Base-by-base conservation (phyloP, 768 basidiomycete species). In the Termitomyces sp. region DNA sequence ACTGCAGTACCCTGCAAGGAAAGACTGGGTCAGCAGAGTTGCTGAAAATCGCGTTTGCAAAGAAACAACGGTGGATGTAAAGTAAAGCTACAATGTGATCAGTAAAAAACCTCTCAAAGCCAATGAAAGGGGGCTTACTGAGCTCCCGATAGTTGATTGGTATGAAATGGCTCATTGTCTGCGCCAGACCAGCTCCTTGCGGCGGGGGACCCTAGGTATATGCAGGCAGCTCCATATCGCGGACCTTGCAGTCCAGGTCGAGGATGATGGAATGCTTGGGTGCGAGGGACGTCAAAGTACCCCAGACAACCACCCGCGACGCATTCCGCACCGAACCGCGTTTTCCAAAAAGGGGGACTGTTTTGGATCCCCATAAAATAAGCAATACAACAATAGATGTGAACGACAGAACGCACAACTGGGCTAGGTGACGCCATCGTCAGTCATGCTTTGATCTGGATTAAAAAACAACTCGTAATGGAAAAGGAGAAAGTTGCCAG, bases 131-230 rank as follows among this genome's bases (percentile, higher is more conserved):
- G n/a, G n/a, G 7, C 85, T 64, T 63, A 89, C 88, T 83, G 38
- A 86, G 73, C 63, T 87, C 81, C 1, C 85, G 79, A 67, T 90
- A 90, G 65, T 90, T 89, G 36, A 70, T 75, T 1, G 88, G 85
- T 88, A 90, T 90, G 64, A 81, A 88, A 68, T 85, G 80, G 36
- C 79, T 81, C 88, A 90, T 90, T 7, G 84, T 82, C 66, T 84
- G 74, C 9, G 78, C 73, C 12, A 90, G 72, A 3, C 82, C 81
- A 1, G 72, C 72, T 9, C 80, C 79, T 59, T 77, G 67, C 1
- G 80, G 79, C 0, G 80, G 74, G 0, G 75, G 58, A 3, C 78
- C 80, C 52, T 80, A 77, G 0, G 86, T 80, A 66, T 87, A 88
- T 49, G 70, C 72, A 8, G 88, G 88, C 5, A 90, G 60, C 24